Conservation (phyloP, 2,329 filamentous ascomycete species). For the Elsinoe fawcettii region DNA sequence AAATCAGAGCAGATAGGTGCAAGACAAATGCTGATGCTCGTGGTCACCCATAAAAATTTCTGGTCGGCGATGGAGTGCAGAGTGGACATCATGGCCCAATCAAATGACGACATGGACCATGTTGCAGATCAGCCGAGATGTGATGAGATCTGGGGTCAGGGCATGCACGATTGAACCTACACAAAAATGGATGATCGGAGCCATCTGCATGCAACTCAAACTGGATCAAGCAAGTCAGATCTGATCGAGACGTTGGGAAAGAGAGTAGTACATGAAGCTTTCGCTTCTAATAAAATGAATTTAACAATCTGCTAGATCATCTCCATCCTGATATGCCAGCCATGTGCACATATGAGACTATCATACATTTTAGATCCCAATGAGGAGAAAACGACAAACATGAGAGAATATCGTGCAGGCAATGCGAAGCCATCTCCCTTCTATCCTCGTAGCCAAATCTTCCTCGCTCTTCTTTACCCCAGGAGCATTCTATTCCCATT, state of each 20-base stretch:
- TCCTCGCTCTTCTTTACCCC: neutral
- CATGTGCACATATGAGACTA: conserved; percentile 6
- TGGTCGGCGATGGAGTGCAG: neutral
- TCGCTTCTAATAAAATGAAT: neutral
- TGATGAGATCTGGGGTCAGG: conserved; percentile 6
- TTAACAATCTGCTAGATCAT: neutral
- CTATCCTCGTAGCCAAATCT: neutral
- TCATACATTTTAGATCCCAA: neutral
- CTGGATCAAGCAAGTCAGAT: too few species aligned
- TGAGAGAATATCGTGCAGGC: conserved; percentile 1
- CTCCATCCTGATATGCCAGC: neutral
- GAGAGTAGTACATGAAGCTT: too few species aligned
- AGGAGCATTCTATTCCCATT: neutral
- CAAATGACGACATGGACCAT: conserved; percentile 13
- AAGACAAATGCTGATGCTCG: too few species aligned
- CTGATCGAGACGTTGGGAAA: too few species aligned
- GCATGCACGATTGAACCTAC: neutral
- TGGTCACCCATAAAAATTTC: too few species aligned
- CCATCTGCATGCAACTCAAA: neutral
- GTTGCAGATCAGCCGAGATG: conserved; percentile 9
- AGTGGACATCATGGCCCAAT: conserved; percentile 5
- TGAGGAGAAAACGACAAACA: neutral
- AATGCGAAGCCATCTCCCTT: neutral
- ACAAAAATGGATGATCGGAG: neutral
- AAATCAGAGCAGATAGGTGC: neutral